phyloP scores from a whole-genome alignment of 495 filamentous ascomycete species.

The Trichocladium uniseriatum region DNA sequence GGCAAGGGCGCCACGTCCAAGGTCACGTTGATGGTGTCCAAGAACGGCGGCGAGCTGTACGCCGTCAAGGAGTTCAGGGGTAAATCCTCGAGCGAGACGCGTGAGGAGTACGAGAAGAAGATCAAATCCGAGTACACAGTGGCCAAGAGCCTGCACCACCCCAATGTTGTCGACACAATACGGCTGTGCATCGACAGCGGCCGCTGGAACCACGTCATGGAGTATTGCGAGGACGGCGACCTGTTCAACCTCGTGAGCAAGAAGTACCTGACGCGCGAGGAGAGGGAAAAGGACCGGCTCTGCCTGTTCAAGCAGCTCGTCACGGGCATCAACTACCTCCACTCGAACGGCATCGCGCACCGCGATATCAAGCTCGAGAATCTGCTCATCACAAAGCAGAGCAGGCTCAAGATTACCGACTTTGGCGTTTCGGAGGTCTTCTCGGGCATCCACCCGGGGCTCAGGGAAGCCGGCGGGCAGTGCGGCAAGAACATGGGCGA shows the following conservation, averaged over 20 bases:
- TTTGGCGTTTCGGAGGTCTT: constrained; percentile 75
- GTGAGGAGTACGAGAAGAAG: constrained; percentile 63
- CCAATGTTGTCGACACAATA: constrained; percentile 67
- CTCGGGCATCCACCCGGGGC: constrained; percentile 60
- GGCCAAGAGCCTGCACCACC: constrained; percentile 65
- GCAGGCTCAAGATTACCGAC: constrained; percentile 71
- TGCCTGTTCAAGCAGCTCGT: constrained; percentile 78
- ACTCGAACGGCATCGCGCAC: constrained; percentile 63
- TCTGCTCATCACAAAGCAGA: constrained; percentile 56
- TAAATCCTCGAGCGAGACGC: constrained; percentile 50
- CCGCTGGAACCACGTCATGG: constrained; percentile 78
- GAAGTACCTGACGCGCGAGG: constrained; percentile 48
- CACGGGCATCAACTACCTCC: constrained; percentile 59
- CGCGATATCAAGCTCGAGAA: constrained; percentile 81
- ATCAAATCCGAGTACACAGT: constrained; percentile 75
- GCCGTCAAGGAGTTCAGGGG: constrained; percentile 72
- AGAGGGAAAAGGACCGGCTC: constrained; percentile 55
- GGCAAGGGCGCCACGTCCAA: constrained; percentile 66
- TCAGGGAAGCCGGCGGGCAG: constrained; percentile 51
- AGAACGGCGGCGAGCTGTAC: constrained; percentile 49
- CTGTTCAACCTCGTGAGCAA: constrained; percentile 58
- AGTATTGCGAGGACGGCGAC: constrained; percentile 68
- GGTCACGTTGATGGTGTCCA: constrained; percentile 55
- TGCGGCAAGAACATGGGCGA: constrained; percentile 59
- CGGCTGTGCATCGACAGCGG: constrained; percentile 56